Conservation (phyloP, 176 grass and related monocot species). For the Avena sativa region DNA sequence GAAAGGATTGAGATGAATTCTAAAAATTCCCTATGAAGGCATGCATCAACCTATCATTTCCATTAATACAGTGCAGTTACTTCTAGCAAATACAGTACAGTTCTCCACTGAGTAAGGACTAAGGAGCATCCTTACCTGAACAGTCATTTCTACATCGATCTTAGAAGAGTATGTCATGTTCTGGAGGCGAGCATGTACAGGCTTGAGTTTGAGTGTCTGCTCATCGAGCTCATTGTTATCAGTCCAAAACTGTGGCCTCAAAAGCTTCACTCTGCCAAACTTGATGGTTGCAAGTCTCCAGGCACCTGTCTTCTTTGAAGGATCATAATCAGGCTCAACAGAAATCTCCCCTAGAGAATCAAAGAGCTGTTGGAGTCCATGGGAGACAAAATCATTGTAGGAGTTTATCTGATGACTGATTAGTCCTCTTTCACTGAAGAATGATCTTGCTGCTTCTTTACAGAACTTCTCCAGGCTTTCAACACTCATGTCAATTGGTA, state of each 20-base stretch:
- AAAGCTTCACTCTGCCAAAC: constrained; percentile 66
- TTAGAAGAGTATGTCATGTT: constrained; percentile 84
- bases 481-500: constrained; percentile 36
- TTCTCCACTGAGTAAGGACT: neutral
- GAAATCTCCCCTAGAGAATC: constrained; percentile 66
- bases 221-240: constrained; percentile 42
- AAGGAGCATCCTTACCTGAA: constrained; percentile 61
- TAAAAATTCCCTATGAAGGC: neutral
- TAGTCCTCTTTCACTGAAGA: constrained; percentile 64
- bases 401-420: constrained; percentile 82
- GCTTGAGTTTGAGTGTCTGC: constrained; percentile 60
- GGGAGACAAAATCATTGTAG: constrained; percentile 75
- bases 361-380: constrained; percentile 74
- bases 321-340: constrained; percentile 74
- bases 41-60: neutral
- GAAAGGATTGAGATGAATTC: neutral
- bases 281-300: constrained; percentile 70
- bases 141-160: constrained; percentile 60
- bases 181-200: constrained; percentile 82
- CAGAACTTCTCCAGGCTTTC: constrained; percentile 73
- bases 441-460: constrained; percentile 65
- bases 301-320: constrained; percentile 62
- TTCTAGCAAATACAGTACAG: neutral
- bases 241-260: constrained; percentile 54
- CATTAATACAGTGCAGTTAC: neutral